phyloP scores from a whole-genome alignment of 768 basidiomycete species.

The Lactarius hengduanensis region DNA sequence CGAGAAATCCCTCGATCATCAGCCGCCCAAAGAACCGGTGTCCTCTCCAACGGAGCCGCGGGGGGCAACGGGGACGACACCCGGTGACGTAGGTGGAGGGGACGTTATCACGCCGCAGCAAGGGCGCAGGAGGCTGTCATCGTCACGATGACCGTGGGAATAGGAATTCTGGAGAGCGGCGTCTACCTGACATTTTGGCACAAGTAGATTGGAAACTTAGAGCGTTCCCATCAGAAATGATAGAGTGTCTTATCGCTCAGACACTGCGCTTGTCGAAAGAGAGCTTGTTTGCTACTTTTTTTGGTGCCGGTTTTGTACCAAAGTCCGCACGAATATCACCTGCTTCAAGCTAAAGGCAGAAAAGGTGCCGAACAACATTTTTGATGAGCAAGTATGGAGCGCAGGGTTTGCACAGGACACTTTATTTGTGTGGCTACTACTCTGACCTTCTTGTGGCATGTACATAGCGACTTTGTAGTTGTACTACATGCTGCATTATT shows the following conservation, averaged over 20 bases:
- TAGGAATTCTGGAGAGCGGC: neutral
- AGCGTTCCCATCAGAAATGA: neutral
- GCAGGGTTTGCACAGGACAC: no score
- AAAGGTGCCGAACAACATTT: neutral
- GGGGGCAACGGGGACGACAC: neutral
- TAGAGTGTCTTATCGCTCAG: neutral
- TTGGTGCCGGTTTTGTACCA: neutral
- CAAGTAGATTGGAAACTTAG: no score
- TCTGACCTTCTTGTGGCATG: no score
- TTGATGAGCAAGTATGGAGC: no score
- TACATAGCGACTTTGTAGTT: no score
- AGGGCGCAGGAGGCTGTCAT: neutral
- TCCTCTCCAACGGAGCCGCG: neutral
- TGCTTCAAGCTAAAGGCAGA: no score
- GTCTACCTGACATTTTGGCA: neutral
- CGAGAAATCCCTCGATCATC: constrained; percentile 39
- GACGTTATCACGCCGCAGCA: neutral
- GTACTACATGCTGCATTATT: no score
- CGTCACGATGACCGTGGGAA: neutral
- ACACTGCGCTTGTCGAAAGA: neutral
- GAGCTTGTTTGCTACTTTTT: neutral
- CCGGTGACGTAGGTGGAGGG: neutral
- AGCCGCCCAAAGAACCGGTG: constrained; percentile 12
- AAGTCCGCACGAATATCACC: neutral
- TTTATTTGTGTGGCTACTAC: no score